A percentile compares a stretch with the other conserved stretches of the same genome.
These are phyloP conservation scores for Pterothamnion heteromorphum DNA, from an alignment of 31 red algal species.

Conservation along the genomic window DNA sequence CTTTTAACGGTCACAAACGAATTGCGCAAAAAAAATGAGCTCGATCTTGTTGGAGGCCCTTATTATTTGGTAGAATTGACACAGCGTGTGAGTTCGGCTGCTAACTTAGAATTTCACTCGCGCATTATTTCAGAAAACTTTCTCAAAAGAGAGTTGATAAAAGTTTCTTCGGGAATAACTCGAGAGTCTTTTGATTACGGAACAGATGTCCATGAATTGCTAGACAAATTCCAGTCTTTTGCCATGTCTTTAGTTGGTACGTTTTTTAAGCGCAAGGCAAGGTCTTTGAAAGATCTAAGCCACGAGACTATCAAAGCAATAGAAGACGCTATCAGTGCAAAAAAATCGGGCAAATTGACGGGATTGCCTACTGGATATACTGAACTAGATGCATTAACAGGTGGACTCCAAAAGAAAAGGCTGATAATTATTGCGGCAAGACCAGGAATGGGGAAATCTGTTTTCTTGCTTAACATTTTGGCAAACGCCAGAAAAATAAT, in stretches of 20 bases:
- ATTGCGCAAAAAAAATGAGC: neutral
- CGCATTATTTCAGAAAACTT: neutral
- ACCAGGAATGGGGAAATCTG: constrained; percentile 18
- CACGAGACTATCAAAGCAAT: neutral
- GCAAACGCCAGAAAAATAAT: neutral
- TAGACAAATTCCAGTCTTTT: neutral
- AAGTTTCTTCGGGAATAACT: neutral
- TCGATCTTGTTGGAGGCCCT: neutral
- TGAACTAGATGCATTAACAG: neutral
- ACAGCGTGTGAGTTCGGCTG: neutral
- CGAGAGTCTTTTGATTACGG: neutral
- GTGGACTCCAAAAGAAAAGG: neutral
- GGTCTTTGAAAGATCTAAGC: neutral
- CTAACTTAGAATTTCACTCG: neutral
- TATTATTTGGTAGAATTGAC: neutral
- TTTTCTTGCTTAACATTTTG: neutral
- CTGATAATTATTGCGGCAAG: neutral
- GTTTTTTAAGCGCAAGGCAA: neutral
- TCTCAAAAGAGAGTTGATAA: neutral
- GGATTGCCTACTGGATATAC: neutral
- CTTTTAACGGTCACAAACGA: neutral
- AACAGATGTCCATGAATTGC: neutral
- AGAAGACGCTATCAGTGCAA: neutral
- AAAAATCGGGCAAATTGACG: neutral
- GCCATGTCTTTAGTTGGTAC: neutral